These are phyloP conservation scores for Pythium utonaiense DNA, from an alignment of 352 stramenopile genomes.

Conservation along the genomic window DNA sequence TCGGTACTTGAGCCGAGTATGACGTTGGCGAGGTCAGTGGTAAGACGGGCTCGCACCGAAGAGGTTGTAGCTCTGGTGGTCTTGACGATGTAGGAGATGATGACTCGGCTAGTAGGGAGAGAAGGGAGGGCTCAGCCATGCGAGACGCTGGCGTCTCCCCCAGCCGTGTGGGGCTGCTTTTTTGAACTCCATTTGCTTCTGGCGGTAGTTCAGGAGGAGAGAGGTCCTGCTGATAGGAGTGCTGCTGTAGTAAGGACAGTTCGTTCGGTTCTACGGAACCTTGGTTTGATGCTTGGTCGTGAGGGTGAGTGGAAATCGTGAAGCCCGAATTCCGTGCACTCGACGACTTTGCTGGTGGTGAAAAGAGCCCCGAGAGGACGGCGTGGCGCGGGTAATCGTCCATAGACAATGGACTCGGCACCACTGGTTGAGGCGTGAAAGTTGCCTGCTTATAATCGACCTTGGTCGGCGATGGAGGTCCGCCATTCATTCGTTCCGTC, in stretches of 20 bases:
- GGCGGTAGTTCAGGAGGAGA: neutral
- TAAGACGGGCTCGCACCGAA: neutral
- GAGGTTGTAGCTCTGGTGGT: neutral
- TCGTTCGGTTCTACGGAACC: neutral
- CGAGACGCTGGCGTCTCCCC: neutral
- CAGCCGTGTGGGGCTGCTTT: neutral
- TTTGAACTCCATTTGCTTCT: neutral
- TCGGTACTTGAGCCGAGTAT: conserved; percentile 6
- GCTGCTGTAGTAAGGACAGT: conserved; percentile 13
- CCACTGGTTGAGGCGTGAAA: neutral
- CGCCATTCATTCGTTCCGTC: conserved; percentile 28
- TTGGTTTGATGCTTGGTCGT: neutral
- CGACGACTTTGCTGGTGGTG: conserved; percentile 9
- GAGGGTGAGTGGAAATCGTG: conserved; percentile 9
- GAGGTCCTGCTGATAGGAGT: neutral
- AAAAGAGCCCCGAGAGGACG: neutral
- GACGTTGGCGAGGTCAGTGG: conserved; percentile 13
- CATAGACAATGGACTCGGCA: neutral
- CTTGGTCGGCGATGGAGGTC: conserved; percentile 1
- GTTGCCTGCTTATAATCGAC: neutral
- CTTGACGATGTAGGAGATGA: conserved; percentile 1
- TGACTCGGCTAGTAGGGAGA: conserved; percentile 19
- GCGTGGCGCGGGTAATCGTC: conserved; percentile 1
- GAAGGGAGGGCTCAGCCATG: conserved; percentile 18
- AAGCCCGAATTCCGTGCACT: neutral